Evolutionary conservation across 192 early-diverging fungal species (phyloP).

Genomic region (Obelidium mucronatum): DNA sequence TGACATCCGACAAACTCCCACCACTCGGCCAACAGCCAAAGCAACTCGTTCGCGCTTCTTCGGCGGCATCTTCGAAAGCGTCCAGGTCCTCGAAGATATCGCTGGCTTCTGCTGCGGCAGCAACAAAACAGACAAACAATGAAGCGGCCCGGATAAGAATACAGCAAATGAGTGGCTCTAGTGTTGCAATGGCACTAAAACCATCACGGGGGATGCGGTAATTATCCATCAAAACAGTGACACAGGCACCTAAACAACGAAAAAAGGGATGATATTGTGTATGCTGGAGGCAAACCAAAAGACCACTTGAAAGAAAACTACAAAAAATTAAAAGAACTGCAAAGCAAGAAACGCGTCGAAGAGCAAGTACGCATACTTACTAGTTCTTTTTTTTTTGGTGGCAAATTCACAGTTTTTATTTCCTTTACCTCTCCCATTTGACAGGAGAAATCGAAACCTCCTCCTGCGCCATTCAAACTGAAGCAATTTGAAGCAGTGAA

Average conservation of each 20-base stretch:
- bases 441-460: slow-evolving; percentile 43
- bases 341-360: slow-evolving; percentile 41
- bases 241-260: not conserved
- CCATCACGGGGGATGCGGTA: slow-evolving; percentile 59
- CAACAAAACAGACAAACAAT: no score
- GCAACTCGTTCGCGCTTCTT: no score
- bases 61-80: no score
- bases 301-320: slow-evolving; percentile 59
- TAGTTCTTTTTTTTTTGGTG: not conserved
- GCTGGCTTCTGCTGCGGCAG: no score
- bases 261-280: slow-evolving; percentile 62
- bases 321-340: slow-evolving; percentile 42
- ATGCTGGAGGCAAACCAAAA: slow-evolving; percentile 57
- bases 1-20: no score
- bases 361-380: slow-evolving; percentile 30
- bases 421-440: not conserved
- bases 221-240: not conserved
- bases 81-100: no score
- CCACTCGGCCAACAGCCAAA: no score
- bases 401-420: not conserved
- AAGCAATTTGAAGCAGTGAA: slow-evolving; percentile 56
- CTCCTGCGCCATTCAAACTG: slow-evolving; percentile 55
- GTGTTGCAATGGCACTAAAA: slow-evolving; percentile 58
- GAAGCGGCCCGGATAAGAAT: no score
- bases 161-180: slow-evolving; percentile 61